Conservation (phyloP, 139 green algal species). For the Spirogloea muscicola region DNA sequence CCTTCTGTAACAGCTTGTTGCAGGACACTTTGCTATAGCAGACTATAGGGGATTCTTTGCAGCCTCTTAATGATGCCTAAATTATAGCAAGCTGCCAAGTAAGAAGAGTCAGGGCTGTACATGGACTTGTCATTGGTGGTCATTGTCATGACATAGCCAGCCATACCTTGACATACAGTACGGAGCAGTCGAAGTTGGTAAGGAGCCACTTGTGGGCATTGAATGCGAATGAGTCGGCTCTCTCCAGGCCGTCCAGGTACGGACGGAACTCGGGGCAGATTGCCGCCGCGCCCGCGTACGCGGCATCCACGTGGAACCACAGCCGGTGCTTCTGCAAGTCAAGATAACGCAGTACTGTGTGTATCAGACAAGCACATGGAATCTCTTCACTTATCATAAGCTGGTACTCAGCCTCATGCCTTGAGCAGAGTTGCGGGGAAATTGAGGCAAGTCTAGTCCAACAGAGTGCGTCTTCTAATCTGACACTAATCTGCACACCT, state of each 20-base stretch:
- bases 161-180: conserved; percentile 58
- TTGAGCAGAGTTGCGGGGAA: no score
- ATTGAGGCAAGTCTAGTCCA: no score
- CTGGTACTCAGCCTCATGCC: no score
- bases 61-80: not conserved
- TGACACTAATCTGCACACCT: not conserved
- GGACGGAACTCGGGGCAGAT: conserved; percentile 62
- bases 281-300: conserved; percentile 65
- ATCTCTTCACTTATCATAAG: no score
- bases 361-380: no score
- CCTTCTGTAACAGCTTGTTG: no score
- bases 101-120: not conserved
- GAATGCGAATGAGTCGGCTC: conserved; percentile 60
- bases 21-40: no score
- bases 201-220: conserved; percentile 76
- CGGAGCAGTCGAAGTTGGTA: conserved; percentile 75
- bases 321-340: conserved; percentile 39
- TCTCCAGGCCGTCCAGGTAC: conserved; percentile 59
- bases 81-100: not conserved
- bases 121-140: not conserved
- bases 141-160: not conserved
- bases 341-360: no score
- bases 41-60: no score
- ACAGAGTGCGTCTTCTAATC: no score
- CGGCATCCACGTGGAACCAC: conserved; percentile 77